Conservation (phyloP, 345 rosid genomes). For the Acer campestre region DNA sequence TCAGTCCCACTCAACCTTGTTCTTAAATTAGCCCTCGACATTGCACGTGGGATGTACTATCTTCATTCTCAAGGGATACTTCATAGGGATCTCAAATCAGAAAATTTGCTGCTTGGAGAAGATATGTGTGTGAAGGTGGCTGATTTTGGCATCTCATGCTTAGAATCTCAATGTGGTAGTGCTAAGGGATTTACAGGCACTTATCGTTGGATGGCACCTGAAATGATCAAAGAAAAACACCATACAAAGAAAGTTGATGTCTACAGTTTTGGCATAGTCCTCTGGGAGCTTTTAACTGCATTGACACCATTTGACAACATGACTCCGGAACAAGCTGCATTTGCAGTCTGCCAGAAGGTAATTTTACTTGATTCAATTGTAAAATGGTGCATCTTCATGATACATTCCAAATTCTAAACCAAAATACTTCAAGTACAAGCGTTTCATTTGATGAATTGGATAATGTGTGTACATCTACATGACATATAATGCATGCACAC, state of each 20-base stretch:
- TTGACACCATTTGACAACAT: conserved; percentile 67
- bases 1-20: conserved; percentile 61
- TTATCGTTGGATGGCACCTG: conserved; percentile 91
- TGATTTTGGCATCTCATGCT: conserved; percentile 78
- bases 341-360: conserved; percentile 87
- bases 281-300: conserved; percentile 82
- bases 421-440: not conserved
- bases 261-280: conserved; percentile 77
- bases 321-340: conserved; percentile 88
- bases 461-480: no score
- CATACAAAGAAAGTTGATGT: conserved; percentile 82
- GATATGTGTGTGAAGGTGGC: conserved; percentile 76
- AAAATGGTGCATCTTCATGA: conserved; percentile 2
- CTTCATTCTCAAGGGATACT: conserved; percentile 76
- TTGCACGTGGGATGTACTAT: conserved; percentile 76
- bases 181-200: conserved; percentile 77
- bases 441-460: not conserved
- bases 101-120: conserved; percentile 66
- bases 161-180: conserved; percentile 66
- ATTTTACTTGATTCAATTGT: conserved; percentile 9
- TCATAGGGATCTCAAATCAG: conserved; percentile 81
- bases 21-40: conserved; percentile 66
- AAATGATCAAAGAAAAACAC: conserved; percentile 75
- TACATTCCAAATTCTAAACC: not conserved
- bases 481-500: no score